Percentiles rank a stretch among this genome's conserved stretches.
Evolutionary conservation across 345 rosid genomes (phyloP).

Genomic region (Citrus trifoliata): DNA sequence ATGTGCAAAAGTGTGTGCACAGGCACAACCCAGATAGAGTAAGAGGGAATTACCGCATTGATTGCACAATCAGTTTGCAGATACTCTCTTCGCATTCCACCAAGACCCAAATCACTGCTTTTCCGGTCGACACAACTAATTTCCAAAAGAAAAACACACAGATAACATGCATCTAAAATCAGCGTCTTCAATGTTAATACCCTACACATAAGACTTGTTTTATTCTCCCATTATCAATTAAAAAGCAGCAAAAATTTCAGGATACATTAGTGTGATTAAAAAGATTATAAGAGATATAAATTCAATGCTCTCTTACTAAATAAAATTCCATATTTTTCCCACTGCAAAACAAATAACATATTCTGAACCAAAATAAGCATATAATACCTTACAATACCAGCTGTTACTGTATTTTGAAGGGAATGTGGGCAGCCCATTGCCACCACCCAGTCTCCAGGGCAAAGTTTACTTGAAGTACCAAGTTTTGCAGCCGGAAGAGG

Average conservation of each 20-base stretch:
- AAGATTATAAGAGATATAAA: neutral
- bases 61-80: slow-evolving; percentile 88
- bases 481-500: slow-evolving; percentile 82
- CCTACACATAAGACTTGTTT: too few species aligned
- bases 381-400: slow-evolving; percentile 84
- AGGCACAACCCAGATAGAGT: slow-evolving; percentile 10
- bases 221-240: too few species aligned
- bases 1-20: neutral
- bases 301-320: neutral
- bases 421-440: slow-evolving; percentile 96
- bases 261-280: neutral
- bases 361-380: neutral
- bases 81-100: slow-evolving; percentile 83
- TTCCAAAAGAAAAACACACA: slow-evolving; percentile 11
- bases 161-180: slow-evolving; percentile 5
- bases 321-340: neutral
- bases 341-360: neutral
- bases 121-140: slow-evolving; percentile 86
- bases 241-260: neutral
- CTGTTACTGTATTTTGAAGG: slow-evolving; percentile 89
- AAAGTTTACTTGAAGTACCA: slow-evolving; percentile 82
- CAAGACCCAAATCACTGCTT: slow-evolving; percentile 85
- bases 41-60: slow-evolving; percentile 52
- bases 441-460: slow-evolving; percentile 95
- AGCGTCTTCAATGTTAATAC: slow-evolving; percentile 2